Percentiles rank a stretch among this genome's conserved stretches.
Evolutionary conservation across 192 early-diverging fungal genomes (phyloP).

Genomic region (Gonapodya prolifera): DNA sequence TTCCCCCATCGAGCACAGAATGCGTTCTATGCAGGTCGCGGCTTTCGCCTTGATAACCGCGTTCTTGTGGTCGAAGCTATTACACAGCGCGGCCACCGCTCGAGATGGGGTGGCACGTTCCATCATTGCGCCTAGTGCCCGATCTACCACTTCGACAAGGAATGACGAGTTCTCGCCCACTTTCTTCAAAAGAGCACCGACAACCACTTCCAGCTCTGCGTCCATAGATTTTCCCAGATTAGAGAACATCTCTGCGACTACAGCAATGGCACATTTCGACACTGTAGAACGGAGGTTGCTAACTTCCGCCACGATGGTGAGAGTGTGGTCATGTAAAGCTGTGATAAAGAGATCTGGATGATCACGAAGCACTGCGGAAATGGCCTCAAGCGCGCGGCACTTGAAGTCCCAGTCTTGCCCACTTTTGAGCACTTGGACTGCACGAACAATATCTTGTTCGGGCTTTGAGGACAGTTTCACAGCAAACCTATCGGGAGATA

Average conservation of each 20-base stretch:
- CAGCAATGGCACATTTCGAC: constrained; percentile 14
- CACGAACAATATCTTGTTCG: neutral
- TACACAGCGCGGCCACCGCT: constrained; percentile 10
- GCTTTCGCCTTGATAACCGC: constrained; percentile 13
- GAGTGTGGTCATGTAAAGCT: constrained; percentile 13
- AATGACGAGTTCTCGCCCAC: constrained; percentile 20
- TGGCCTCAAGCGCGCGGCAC: neutral
- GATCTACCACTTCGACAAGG: constrained; percentile 17
- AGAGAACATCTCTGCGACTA: constrained; percentile 9
- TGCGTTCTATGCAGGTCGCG: constrained; percentile 6
- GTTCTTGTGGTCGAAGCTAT: constrained; percentile 20
- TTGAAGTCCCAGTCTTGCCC: neutral
- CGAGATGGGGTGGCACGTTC: constrained; percentile 8
- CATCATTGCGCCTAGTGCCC: constrained; percentile 11
- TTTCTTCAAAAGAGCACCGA: constrained; percentile 18
- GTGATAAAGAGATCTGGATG: neutral
- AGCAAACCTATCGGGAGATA: neutral
- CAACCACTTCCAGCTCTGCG: constrained; percentile 14
- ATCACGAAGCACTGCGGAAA: neutral
- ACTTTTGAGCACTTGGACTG: neutral
- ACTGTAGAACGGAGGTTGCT: constrained; percentile 22
- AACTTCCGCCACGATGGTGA: constrained; percentile 11
- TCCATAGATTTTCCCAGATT: constrained; percentile 17
- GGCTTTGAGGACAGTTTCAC: neutral
- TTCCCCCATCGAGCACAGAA: constrained; percentile 9